A percentile compares a stretch with the other conserved stretches of the same genome.
phyloP scores from a whole-genome alignment of 2,329 filamentous ascomycete genomes.

The Nemania sp. region DNA sequence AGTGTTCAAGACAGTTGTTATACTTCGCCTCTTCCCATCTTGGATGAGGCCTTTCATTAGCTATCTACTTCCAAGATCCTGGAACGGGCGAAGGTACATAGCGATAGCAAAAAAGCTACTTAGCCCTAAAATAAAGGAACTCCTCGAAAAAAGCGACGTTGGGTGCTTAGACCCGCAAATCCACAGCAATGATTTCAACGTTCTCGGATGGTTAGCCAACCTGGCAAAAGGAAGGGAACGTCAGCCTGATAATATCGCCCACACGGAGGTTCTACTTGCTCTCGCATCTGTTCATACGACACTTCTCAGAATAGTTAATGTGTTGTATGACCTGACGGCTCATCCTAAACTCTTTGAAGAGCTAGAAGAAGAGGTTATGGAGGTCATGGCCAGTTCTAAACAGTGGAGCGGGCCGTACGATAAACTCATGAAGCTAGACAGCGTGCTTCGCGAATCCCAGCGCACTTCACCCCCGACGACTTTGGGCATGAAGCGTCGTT shows the following conservation, averaged over 20 bases:
- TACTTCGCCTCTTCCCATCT: not conserved
- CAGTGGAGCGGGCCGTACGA: conserved; percentile 27
- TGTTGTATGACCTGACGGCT: conserved; percentile 20
- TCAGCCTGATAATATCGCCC: conserved; percentile 19
- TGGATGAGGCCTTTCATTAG: not conserved
- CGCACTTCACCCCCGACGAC: conserved; percentile 21
- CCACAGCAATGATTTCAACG: conserved; percentile 13
- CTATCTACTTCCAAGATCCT: not conserved
- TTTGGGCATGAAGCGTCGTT: conserved; percentile 29
- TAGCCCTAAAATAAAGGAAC: not conserved
- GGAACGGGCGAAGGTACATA: not conserved
- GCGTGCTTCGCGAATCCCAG: conserved; percentile 34
- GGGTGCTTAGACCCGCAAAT: not conserved
- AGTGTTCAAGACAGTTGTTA: not conserved
- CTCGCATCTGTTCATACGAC: conserved; percentile 35
- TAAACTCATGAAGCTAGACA: conserved; percentile 32
- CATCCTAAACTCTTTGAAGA: not conserved
- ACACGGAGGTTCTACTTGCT: conserved; percentile 23
- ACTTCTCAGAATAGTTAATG: conserved; percentile 31
- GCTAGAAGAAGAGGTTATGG: not conserved
- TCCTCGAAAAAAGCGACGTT: not conserved
- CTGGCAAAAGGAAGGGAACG: conserved; percentile 28
- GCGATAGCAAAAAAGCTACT: not conserved
- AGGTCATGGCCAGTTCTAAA: not conserved
- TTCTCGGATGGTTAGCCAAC: conserved; percentile 26